Conservation (phyloP, 352 stramenopile genomes). For the Globisporangium emineosum region DNA sequence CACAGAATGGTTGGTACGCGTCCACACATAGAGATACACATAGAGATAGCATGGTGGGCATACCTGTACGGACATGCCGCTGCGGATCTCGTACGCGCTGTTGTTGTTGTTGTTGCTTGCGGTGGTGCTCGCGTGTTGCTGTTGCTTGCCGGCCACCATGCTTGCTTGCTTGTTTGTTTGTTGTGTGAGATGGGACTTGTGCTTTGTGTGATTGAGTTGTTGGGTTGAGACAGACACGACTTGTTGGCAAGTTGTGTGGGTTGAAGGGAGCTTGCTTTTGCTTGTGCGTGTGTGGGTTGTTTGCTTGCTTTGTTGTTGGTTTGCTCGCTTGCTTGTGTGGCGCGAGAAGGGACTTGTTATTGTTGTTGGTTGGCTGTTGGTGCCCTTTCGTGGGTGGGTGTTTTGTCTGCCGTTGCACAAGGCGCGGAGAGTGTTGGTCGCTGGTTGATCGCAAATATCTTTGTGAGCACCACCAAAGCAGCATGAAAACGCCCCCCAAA, state of each 20-base stretch:
- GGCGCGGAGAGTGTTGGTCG: conserved; percentile 9
- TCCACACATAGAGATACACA: background rate
- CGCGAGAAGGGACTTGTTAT: conserved; percentile 1
- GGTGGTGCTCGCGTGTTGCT: conserved; percentile 18
- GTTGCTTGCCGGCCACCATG: conserved; percentile 45
- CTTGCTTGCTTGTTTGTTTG: background rate
- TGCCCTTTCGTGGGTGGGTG: conserved; percentile 8
- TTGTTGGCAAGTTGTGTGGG: background rate
- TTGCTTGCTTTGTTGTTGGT: conserved; percentile 3
- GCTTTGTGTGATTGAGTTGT: background rate
- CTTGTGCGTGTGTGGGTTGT: background rate
- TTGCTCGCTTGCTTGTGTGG: conserved; percentile 4
- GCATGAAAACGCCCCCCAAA: too few relatives aligned
- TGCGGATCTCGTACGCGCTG: conserved; percentile 64
- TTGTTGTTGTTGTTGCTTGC: conserved; percentile 25
- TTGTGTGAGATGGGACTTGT: background rate
- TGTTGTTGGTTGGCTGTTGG: conserved; percentile 10
- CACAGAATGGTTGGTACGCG: background rate
- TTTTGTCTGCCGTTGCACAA: conserved; percentile 9
- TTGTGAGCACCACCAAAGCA: conserved; percentile 16
- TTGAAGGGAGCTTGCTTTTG: conserved; percentile 7
- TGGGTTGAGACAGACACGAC: background rate
- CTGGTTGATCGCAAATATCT: conserved; percentile 15
- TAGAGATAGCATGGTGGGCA: background rate
- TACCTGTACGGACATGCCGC: conserved; percentile 82